Evolutionary conservation across 2,329 filamentous ascomycete species (phyloP), one percentile per base, ranked within the genome.

Genomic region (Fusarium clavum): DNA sequence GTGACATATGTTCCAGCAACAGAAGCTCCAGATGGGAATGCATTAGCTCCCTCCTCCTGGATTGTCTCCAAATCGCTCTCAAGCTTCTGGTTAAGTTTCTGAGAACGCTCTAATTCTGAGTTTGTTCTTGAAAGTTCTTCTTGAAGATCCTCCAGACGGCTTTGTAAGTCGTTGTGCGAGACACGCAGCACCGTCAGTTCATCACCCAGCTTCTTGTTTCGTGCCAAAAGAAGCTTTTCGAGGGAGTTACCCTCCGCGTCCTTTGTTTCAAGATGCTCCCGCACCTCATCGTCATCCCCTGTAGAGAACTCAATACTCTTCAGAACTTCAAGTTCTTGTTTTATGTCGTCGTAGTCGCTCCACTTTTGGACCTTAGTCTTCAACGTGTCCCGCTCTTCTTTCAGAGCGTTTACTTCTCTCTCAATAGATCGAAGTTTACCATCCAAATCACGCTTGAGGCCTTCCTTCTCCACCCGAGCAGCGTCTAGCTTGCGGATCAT

Each of bases 261-360:
- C 44, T 75, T 73, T 8, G 78, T 75, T 27, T 84, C 82, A 4
- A 79, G 70, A 29, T 79, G 73, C 18, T 83, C 84, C 30, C 81
- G 77, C 11, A 85, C 82, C 3, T 92, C 90, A 48, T 94, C 92
- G 64, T 97, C 94, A 67, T 95, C 92, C 10, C 93, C 94, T 1
- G 93, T 95, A 3, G 95, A 93, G 75, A 99, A 97, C 78, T 99
- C 96, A 74, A 99, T 98, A 72, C 95, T 97, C 87, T 97, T 97
- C 65, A 99, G 88, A 66, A 98, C 94, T 76, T 98, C 95, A 5
- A 99, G 86, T 80, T 99, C 97, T 70, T 97, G 93, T 81, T 96
- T 98, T 49, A 99, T 89, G 63, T 98, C 95, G 34, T 98, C 94
- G 78, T 99, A 99, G 79, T 99, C 96, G 72, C 89, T 89, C 90